phyloP scores from a whole-genome alignment of 345 rosid species.

The Eucalyptus marginata region DNA sequence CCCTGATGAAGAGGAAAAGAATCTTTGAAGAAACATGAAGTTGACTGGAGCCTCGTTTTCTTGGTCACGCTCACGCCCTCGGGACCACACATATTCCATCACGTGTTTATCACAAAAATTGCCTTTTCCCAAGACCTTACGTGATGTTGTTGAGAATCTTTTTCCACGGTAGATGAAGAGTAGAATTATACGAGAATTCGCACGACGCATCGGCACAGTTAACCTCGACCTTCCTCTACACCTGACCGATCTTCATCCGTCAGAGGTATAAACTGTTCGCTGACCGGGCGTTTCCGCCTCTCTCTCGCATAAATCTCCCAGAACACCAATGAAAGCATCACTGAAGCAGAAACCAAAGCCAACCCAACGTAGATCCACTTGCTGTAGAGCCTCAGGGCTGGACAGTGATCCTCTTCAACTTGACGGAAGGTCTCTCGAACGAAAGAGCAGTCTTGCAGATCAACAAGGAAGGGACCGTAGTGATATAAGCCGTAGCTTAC shows the following conservation, averaged over 20 bases:
- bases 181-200: neutral
- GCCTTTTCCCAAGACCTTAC: neutral
- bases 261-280: neutral
- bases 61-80: neutral
- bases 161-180: neutral
- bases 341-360: slow-evolving; percentile 23
- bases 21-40: neutral
- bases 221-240: neutral
- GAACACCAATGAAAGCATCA: slow-evolving; percentile 32
- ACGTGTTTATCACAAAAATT: neutral
- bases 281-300: slow-evolving; percentile 18
- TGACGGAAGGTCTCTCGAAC: slow-evolving; percentile 18
- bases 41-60: neutral
- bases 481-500: slow-evolving; percentile 22
- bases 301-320: slow-evolving; percentile 39
- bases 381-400: slow-evolving; percentile 10
- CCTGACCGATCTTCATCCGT: neutral
- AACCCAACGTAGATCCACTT: slow-evolving; percentile 28
- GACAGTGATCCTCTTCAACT: slow-evolving; percentile 12
- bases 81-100: neutral
- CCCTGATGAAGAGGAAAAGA: neutral
- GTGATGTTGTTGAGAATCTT: neutral
- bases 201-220: neutral
- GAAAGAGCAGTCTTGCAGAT: slow-evolving; percentile 21
- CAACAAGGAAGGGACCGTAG: slow-evolving; percentile 21